phyloP scores from a whole-genome alignment of 345 rosid species.

The Murraya koenigii region DNA sequence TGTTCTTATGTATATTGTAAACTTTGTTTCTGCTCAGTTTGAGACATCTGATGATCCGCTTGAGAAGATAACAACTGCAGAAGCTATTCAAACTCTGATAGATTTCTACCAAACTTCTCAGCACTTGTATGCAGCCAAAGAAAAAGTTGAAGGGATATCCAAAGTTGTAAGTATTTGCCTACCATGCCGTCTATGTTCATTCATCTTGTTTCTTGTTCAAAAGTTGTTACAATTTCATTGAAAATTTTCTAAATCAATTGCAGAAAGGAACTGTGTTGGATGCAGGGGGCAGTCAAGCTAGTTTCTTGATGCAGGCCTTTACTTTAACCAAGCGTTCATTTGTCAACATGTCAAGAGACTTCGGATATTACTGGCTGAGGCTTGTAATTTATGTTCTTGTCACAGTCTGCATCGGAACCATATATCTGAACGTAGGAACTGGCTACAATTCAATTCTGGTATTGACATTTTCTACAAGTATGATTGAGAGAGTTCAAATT shows the following conservation, averaged over 20 bases:
- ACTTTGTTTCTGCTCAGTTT: constrained; percentile 40
- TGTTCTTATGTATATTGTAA: neutral
- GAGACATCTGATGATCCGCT: constrained; percentile 72
- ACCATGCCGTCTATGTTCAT: neutral
- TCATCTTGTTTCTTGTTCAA: neutral
- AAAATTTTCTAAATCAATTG: neutral
- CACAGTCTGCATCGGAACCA: constrained; percentile 88
- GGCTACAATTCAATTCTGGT: constrained; percentile 83
- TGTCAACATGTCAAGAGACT: constrained; percentile 94
- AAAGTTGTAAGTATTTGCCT: constrained; percentile 60
- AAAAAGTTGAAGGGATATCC: constrained; percentile 79
- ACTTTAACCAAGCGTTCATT: constrained; percentile 85
- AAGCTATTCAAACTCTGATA: constrained; percentile 64
- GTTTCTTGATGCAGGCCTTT: constrained; percentile 80
- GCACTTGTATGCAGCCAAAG: constrained; percentile 50
- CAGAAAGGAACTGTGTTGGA: constrained; percentile 95
- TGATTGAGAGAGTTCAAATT: too few relatives aligned
- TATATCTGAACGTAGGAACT: constrained; percentile 83
- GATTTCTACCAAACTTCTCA: constrained; percentile 74
- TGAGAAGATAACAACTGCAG: constrained; percentile 80
- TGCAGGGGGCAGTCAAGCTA: constrained; percentile 92
- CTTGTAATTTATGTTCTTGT: constrained; percentile 76
- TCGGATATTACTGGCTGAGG: constrained; percentile 97
- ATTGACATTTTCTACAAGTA: constrained; percentile 9
- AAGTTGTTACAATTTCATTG: neutral